A percentile compares a stretch with the other conserved stretches of the same genome.
Conservation (phyloP, 768 basidiomycete species). For the Collybiopsis confluens region DNA sequence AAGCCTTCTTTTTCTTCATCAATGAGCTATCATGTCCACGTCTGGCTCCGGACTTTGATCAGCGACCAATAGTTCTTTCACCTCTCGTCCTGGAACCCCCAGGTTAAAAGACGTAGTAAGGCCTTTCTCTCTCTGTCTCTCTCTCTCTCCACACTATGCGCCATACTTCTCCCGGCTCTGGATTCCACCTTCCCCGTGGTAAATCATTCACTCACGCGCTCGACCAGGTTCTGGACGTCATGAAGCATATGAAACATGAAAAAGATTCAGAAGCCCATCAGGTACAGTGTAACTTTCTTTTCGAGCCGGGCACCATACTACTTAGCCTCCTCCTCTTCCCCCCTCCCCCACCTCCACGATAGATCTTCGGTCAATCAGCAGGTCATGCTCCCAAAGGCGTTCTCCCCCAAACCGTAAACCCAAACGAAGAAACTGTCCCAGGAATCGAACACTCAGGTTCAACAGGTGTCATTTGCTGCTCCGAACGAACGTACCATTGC, state of each 20-base stretch:
- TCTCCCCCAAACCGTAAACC: constrained; percentile 67
- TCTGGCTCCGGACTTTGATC: no score
- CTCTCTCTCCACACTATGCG: neutral
- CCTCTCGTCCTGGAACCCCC: constrained; percentile 1
- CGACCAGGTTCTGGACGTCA: constrained; percentile 63
- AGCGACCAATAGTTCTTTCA: neutral
- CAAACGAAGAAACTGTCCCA: constrained; percentile 87
- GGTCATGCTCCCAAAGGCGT: constrained; percentile 64
- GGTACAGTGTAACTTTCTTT: constrained; percentile 30
- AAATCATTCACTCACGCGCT: constrained; percentile 42
- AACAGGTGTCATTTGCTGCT: constrained; percentile 36
- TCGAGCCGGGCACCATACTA: no score
- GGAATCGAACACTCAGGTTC: constrained; percentile 76
- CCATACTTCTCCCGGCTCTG: neutral
- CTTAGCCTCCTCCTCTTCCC: no score
- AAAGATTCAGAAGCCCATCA: constrained; percentile 87
- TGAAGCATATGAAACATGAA: constrained; percentile 68
- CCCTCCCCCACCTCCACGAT: neutral
- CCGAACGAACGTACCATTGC: constrained; percentile 71
- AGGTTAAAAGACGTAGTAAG: neutral
- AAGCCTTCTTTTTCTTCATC: no score
- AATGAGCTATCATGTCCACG: no score
- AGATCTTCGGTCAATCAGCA: constrained; percentile 74
- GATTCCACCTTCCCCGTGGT: constrained; percentile 40
- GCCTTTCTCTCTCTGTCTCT: no score